These are phyloP conservation scores for Priceomyces castillae DNA, from an alignment of 805 yeast genomes.

Conservation along the genomic window DNA sequence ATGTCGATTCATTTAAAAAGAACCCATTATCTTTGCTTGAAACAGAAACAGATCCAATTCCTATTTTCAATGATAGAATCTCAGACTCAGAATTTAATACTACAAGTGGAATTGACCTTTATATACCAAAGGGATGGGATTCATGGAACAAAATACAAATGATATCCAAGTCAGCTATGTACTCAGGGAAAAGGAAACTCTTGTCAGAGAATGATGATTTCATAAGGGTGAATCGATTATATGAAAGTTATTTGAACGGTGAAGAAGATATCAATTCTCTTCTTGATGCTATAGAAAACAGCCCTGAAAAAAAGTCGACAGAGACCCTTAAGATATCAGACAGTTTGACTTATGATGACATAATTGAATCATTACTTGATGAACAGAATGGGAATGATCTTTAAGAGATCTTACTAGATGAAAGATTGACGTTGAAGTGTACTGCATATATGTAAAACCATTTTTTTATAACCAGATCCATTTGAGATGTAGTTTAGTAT, in stretches of 20 bases:
- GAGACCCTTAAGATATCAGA: background rate
- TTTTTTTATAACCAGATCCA: no score
- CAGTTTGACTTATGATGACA: no score
- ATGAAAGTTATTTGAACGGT: slow-evolving; percentile 6
- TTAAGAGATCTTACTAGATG: no score
- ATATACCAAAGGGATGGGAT: slow-evolving; percentile 52
- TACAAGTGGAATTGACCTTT: slow-evolving; percentile 15
- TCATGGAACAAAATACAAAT: slow-evolving; percentile 48
- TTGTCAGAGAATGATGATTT: slow-evolving; percentile 17
- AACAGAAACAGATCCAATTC: slow-evolving; percentile 11
- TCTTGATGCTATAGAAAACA: background rate
- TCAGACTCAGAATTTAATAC: background rate
- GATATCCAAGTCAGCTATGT: slow-evolving; percentile 23
- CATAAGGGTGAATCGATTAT: slow-evolving; percentile 14
- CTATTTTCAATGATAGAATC: slow-evolving; percentile 12
- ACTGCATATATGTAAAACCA: no score
- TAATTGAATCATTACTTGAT: no score
- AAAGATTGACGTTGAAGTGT: no score
- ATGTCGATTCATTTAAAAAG: slow-evolving; percentile 5
- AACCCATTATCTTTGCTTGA: slow-evolving; percentile 7
- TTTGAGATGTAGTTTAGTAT: no score
- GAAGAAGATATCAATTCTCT: background rate
- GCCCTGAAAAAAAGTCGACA: background rate
- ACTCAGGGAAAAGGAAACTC: slow-evolving; percentile 11
- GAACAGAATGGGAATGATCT: no score